These are phyloP conservation scores for Floccularia luteovirens DNA, from an alignment of 768 basidiomycete species.

Conservation along the genomic window DNA sequence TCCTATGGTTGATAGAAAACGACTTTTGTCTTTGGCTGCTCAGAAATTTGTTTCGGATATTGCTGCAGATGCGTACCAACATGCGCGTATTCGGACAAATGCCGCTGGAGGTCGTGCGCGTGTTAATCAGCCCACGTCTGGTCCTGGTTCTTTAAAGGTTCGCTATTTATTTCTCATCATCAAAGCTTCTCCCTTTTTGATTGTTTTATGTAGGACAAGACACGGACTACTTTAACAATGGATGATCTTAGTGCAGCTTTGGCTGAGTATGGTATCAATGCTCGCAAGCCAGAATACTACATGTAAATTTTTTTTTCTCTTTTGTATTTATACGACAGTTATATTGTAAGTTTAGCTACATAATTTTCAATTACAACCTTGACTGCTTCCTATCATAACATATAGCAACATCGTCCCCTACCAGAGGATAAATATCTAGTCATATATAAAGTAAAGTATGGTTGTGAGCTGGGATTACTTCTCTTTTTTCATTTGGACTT, in stretches of 20 bases:
- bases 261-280: conserved; percentile 92
- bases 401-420: too few species aligned
- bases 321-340: background rate
- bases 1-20: conserved; percentile 75
- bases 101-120: conserved; percentile 69
- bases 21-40: conserved; percentile 88
- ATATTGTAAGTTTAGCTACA: too few species aligned
- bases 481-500: too few species aligned
- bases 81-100: conserved; percentile 92
- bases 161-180: conserved; percentile 10
- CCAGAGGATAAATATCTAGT: too few species aligned
- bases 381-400: too few species aligned
- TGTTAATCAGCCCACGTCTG: conserved; percentile 46
- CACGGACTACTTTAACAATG: conserved; percentile 92
- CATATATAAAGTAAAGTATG: too few species aligned
- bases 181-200: too few species aligned
- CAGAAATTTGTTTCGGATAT: conserved; percentile 99
- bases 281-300: conserved; percentile 92
- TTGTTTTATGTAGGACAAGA: conserved; percentile 58
- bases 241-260: conserved; percentile 92
- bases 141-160: conserved; percentile 61
- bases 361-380: too few species aligned
- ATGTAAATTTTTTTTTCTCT: conserved; percentile 32
- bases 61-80: conserved; percentile 93
- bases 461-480: too few species aligned